Percentiles rank a stretch among this genome's conserved stretches.
phyloP scores from a whole-genome alignment of 441 rosid genomes.

The Populus trichocarpa region DNA sequence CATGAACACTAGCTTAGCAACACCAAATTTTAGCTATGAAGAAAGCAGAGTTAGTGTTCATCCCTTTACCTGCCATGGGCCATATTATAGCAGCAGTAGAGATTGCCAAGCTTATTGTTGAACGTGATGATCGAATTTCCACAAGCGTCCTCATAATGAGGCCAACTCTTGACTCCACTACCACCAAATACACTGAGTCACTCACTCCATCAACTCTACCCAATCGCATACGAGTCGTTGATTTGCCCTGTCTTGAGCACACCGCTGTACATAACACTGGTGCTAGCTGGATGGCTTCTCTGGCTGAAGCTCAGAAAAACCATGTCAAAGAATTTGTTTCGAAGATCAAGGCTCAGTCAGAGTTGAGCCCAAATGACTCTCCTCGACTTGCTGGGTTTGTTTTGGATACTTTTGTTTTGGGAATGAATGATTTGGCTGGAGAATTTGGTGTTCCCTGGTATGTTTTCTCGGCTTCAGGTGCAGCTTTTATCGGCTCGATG shows the following conservation, averaged over 20 bases:
- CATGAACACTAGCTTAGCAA: too few species aligned
- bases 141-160: neutral
- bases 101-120: neutral
- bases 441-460: too few species aligned
- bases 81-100: neutral
- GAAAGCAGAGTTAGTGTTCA: neutral
- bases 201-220: neutral
- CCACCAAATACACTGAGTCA: neutral
- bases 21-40: neutral
- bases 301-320: neutral
- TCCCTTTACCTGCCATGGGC: neutral
- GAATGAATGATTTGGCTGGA: too few species aligned
- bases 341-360: neutral
- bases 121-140: neutral
- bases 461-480: too few species aligned
- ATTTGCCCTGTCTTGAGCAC: neutral
- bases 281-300: neutral
- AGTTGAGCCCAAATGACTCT: neutral
- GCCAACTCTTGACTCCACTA: neutral
- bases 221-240: neutral
- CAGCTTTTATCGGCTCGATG: too few species aligned
- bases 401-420: too few species aligned
- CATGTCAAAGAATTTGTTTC: neutral
- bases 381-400: neutral
- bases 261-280: neutral